phyloP scores from a whole-genome alignment of 352 stramenopile genomes.

The Pythium vanterpoolii region DNA sequence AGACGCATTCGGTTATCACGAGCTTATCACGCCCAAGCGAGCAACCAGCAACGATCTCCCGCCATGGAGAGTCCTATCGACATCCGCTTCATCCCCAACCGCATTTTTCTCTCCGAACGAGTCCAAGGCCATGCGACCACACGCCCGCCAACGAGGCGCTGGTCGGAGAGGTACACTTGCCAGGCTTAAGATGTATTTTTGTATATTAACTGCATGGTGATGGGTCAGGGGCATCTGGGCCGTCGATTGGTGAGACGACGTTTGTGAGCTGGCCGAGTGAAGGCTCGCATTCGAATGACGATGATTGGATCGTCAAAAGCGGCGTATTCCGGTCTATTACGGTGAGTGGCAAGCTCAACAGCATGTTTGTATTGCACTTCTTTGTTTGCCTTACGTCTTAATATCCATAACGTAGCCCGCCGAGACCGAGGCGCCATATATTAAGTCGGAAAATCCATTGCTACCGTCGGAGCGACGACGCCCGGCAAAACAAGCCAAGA shows the following conservation, averaged over 20 bases:
- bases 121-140: conserved; percentile 2
- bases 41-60: background rate
- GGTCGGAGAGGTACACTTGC: background rate
- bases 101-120: conserved; percentile 19
- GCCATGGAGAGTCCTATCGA: background rate
- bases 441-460: background rate
- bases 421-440: background rate
- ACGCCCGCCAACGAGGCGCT: background rate
- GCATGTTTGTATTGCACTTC: background rate
- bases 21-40: conserved; percentile 9
- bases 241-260: background rate
- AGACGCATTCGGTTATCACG: background rate
- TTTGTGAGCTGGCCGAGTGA: background rate
- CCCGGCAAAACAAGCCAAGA: conserved; percentile 5
- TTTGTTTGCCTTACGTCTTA: background rate
- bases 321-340: background rate
- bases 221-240: background rate
- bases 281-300: background rate
- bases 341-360: background rate
- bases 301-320: conserved; percentile 6
- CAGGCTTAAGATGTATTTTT: background rate
- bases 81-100: background rate
- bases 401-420: background rate
- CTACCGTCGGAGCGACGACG: background rate
- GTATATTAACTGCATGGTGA: background rate